Evolutionary conservation across 768 basidiomycete species (phyloP), one percentile per base, ranked within the genome.

Genomic region (Zangia roseola): DNA sequence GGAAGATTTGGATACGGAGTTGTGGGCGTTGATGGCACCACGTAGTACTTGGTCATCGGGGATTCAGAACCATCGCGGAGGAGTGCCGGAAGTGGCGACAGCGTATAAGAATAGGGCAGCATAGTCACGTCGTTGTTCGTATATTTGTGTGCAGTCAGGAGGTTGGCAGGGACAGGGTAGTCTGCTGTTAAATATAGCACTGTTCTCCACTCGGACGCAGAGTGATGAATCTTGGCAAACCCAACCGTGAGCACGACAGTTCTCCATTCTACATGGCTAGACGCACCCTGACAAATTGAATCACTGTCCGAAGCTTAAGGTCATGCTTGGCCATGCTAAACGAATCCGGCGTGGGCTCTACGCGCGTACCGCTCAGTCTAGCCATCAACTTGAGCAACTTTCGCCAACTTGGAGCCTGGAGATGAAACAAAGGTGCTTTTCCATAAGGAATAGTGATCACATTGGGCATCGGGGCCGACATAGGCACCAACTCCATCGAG

Each of bases 131-230:
- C 86, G 45, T 74, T 73, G 45, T 76, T 80, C 2, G 69, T 71
- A 57, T 75, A 83, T 62, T 74, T 80, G 58, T 72, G 64, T 3
- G 74, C 71, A 33, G 71, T 70, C 5, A 69, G 73, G 12, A 73
- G 50, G 12, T 69, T 71, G 4, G 71, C 57, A 24, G 87, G 84
- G 2, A 81, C 62, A 1, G 83, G 81, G 57, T 82, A 73, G 58
- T 92, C 90, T 45, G 88, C 78, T 1, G 86, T 84, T 56, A 92
- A 81, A 76, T 88, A 91, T 14, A 91, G 64, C 19, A 91, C 70
- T 10, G 83, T 83, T 45, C 84, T 77, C 90, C 90, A 92, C 16
- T 83, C 80, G 5, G 69, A 58, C 0, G 83, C 75, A 17, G 73
- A 60, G 33, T 76, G 79, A 57, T 86, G 80, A 9, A 83, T 74